A percentile compares a stretch with the other conserved stretches of the same genome.
Evolutionary conservation across 441 rosid genomes (phyloP).

Genomic region (Bocquillonia castaneifolia): DNA sequence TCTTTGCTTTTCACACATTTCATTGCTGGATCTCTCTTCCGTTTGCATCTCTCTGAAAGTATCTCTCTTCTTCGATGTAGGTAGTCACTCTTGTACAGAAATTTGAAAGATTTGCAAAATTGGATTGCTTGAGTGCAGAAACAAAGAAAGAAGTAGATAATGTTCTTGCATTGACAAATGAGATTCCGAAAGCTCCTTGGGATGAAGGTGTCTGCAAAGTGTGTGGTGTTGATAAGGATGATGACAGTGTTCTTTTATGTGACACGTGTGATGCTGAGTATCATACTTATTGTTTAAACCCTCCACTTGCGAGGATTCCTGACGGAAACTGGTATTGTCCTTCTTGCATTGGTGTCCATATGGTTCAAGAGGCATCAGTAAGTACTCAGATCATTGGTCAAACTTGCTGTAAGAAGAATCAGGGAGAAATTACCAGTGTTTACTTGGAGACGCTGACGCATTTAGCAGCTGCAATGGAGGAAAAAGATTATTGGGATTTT

Average conservation of each 20-base stretch:
- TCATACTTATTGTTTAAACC: slow-evolving; percentile 96
- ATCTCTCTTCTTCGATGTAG: slow-evolving; percentile 43
- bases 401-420: slow-evolving; percentile 49
- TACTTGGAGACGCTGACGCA: slow-evolving; percentile 57
- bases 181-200: slow-evolving; percentile 96
- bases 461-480: slow-evolving; percentile 63
- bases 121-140: slow-evolving; percentile 58
- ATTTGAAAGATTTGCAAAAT: slow-evolving; percentile 51
- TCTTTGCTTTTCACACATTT: neutral
- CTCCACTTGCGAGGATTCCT: slow-evolving; percentile 93
- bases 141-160: slow-evolving; percentile 62
- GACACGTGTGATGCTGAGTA: slow-evolving; percentile 98
- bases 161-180: slow-evolving; percentile 51
- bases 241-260: slow-evolving; percentile 93
- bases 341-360: slow-evolving; percentile 61
- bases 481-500: slow-evolving; percentile 83
- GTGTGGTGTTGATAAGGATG: slow-evolving; percentile 95
- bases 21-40: neutral
- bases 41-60: slow-evolving; percentile 4
- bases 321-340: slow-evolving; percentile 99
- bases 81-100: slow-evolving; percentile 63
- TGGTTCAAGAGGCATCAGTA: slow-evolving; percentile 47
- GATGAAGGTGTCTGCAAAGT: slow-evolving; percentile 98
- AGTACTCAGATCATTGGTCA: slow-evolving; percentile 39
- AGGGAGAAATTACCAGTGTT: slow-evolving; percentile 63